Conservation (phyloP, 179 eudicot species). For the Beta corolliflora region DNA sequence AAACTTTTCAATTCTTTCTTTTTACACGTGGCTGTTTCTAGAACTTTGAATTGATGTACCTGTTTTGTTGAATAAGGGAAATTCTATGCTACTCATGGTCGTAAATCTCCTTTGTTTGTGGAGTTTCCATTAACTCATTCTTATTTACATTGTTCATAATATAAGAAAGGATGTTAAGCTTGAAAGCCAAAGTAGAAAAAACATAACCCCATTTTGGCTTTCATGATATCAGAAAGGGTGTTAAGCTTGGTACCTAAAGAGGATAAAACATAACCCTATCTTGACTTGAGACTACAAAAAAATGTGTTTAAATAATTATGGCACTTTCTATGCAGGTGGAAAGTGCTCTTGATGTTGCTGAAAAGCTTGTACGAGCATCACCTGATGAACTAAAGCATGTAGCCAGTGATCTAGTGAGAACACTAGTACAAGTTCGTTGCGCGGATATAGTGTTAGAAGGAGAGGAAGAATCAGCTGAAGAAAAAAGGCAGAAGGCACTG, state of each 20-base stretch:
- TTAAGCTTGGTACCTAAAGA: no score
- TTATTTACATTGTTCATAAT: not conserved
- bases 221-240: no score
- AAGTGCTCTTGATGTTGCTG: conserved; percentile 87
- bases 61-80: not conserved
- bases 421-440: conserved; percentile 82
- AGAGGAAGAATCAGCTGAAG: conserved; percentile 91
- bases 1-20: not conserved
- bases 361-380: conserved; percentile 87
- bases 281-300: not conserved
- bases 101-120: not conserved
- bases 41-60: not conserved
- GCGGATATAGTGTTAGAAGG: conserved; percentile 73
- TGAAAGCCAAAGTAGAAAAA: not conserved
- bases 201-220: no score
- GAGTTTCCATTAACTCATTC: not conserved
- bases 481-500: conserved; percentile 76
- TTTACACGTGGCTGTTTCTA: no score
- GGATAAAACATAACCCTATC: not conserved
- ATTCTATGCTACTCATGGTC: not conserved
- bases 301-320: not conserved
- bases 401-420: conserved; percentile 73
- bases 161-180: not conserved
- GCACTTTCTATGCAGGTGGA: conserved; percentile 59
- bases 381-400: conserved; percentile 77